A percentile compares a stretch with the other conserved stretches of the same genome.
Evolutionary conservation across 345 rosid species (phyloP).

Genomic region (Lenwebbia sp.): DNA sequence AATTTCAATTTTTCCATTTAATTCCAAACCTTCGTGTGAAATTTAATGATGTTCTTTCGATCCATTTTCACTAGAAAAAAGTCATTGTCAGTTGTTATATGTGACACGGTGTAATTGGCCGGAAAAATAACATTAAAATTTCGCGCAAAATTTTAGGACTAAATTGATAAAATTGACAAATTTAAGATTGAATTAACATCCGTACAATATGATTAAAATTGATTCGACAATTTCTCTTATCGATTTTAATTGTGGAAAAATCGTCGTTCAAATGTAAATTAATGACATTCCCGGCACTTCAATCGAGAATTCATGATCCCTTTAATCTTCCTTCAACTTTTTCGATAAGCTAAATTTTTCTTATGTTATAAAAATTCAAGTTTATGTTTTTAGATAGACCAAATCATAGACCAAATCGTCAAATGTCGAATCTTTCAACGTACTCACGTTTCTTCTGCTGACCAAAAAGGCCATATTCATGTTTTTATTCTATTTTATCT

Average conservation of each 20-base stretch:
- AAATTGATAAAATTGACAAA: background rate
- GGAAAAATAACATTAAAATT: rapidly evolving
- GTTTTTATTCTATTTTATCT: too few species aligned
- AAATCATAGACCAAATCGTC: background rate
- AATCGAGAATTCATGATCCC: background rate
- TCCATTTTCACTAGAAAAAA: background rate
- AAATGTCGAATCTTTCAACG: background rate
- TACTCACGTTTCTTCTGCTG: background rate
- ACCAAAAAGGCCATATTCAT: background rate
- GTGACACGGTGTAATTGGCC: rapidly evolving
- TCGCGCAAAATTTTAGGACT: rapidly evolving
- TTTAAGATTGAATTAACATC: rapidly evolving
- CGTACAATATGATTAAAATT: rapidly evolving
- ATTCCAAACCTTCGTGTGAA: background rate
- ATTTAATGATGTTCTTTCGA: rapidly evolving
- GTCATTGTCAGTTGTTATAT: rapidly evolving
- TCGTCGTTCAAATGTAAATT: background rate
- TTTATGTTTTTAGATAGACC: background rate
- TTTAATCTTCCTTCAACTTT: background rate
- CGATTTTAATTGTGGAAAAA: background rate
- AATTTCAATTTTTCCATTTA: background rate
- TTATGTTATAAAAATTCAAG: background rate
- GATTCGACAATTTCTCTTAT: background rate
- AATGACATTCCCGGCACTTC: background rate
- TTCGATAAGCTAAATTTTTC: background rate